Evolutionary conservation across 164 flowering plant species (phyloP).

Genomic region (Hamamelis virginiana): DNA sequence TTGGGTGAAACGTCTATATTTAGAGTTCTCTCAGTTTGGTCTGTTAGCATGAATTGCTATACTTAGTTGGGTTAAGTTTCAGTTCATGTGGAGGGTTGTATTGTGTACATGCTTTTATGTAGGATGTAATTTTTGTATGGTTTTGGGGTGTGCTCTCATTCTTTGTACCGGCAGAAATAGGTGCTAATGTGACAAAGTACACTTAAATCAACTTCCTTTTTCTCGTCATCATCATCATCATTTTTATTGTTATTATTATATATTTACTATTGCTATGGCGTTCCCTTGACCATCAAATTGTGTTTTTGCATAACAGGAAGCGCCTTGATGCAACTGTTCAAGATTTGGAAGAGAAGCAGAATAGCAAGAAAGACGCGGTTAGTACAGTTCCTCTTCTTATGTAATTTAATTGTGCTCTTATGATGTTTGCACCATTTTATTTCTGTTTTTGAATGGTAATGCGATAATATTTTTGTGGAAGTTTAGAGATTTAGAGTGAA

Average conservation of each 20-base stretch:
- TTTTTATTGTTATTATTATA: neutral
- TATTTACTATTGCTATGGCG: neutral
- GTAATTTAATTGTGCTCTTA: neutral
- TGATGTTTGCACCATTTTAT: neutral
- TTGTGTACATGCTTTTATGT: neutral
- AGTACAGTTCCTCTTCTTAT: conserved; percentile 19
- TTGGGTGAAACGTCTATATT: neutral
- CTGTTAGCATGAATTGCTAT: neutral
- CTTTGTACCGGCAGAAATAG: neutral
- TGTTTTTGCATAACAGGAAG: conserved; percentile 45
- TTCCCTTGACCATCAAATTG: neutral
- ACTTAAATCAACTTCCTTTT: neutral
- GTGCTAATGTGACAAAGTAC: neutral
- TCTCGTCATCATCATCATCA: neutral
- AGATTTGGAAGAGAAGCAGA: conserved; percentile 88
- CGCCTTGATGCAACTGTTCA: conserved; percentile 87
- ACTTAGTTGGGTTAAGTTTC: neutral
- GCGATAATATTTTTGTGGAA: no score
- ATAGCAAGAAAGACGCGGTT: conserved; percentile 86
- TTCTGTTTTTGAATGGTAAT: no score
- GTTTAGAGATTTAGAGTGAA: no score
- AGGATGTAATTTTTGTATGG: neutral
- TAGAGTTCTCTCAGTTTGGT: no score
- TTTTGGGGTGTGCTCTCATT: neutral
- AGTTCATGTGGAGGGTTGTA: neutral